Evolutionary conservation across 371 early-diverging fungal genomes (phyloP).

Genomic region (Dipsacomyces acuminosporus): DNA sequence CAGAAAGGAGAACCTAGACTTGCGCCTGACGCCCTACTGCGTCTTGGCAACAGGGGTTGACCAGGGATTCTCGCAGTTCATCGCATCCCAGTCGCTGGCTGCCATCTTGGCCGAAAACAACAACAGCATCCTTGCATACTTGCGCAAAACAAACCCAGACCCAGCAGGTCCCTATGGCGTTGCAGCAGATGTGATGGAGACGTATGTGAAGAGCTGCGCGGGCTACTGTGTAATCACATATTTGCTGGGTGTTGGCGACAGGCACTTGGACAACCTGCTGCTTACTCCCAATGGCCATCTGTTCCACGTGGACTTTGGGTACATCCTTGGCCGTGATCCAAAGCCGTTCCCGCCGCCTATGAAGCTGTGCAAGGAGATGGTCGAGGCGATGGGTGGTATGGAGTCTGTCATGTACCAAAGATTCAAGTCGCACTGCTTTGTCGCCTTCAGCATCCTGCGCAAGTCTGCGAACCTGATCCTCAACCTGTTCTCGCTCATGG

Average conservation of each 20-base stretch:
- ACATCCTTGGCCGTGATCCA: constrained; percentile 95
- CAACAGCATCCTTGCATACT: constrained; percentile 73
- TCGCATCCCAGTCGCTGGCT: constrained; percentile 81
- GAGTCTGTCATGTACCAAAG: constrained; percentile 61
- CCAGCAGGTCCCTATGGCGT: constrained; percentile 65
- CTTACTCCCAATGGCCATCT: constrained; percentile 83
- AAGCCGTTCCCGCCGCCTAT: constrained; percentile 98
- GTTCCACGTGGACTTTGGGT: constrained; percentile 98
- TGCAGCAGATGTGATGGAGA: constrained; percentile 80
- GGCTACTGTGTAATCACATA: constrained; percentile 98
- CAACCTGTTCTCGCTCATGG: constrained; percentile 94
- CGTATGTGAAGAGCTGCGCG: constrained; percentile 91
- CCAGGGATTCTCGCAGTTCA: constrained; percentile 89
- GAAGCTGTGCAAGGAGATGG: constrained; percentile 99
- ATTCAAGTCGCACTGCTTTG: constrained; percentile 88
- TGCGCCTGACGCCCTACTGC: constrained; percentile 87
- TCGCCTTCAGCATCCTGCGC: constrained; percentile 87
- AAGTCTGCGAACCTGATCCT: constrained; percentile 87
- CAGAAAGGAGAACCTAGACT: constrained; percentile 89
- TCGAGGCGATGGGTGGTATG: constrained; percentile 96
- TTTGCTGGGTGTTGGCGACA: constrained; percentile 97
- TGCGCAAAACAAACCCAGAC: constrained; percentile 62
- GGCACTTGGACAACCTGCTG: constrained; percentile 95
- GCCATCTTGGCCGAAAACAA: constrained; percentile 82
- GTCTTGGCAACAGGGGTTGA: constrained; percentile 91